Evolutionary conservation across 352 stramenopile genomes (phyloP), one percentile per base, ranked within the genome.

Genomic region (Pilasporangium apinafurcum): DNA sequence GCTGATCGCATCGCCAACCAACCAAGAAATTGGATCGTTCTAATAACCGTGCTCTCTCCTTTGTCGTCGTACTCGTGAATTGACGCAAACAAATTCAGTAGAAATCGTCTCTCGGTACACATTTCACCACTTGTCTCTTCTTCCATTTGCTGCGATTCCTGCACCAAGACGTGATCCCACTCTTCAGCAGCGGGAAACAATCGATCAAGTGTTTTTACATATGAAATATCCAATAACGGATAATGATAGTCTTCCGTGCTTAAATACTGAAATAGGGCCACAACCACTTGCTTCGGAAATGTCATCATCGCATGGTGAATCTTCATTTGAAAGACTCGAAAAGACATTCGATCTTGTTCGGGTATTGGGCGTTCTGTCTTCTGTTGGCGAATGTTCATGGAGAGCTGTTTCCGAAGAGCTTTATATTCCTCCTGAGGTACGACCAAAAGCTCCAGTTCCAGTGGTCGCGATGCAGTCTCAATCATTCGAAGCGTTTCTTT

Each of bases 61-160:
- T 94, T 94, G 53, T 94, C 82, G 32, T 90, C 79, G 44, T 92
- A 89, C 24, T 87, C 77, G 45, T 92, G 78, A 36, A 94, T 88
- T 25, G 79, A 83, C 8, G 75, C 75, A 45, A 93, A 93, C 27
- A 89, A 61, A 41, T 92, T 90, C 2, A 94, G 52, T 49, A 92
- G 44, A 39, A 90, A 93, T 26, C 77, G 64, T 21, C 79, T 67
- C 47, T 90, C 77, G 32, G 78, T 75, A 36, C 79, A 83, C 75
- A 90, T 87, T 39, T 91, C 74, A 1, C 72, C 69, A 6, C 37
- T 60, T 24, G 42, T 57, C 44, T 88, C 80, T 59, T 88, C 77
- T 4, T 84, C 65, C 55, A 87, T 73, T 0, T 43, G 43, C 8
- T 69, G 49, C 18, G 79, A 75, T 40, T 91, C 75, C 7, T 70